Conservation (phyloP, 768 basidiomycete species). For the Mycena olivaceomarginata region DNA sequence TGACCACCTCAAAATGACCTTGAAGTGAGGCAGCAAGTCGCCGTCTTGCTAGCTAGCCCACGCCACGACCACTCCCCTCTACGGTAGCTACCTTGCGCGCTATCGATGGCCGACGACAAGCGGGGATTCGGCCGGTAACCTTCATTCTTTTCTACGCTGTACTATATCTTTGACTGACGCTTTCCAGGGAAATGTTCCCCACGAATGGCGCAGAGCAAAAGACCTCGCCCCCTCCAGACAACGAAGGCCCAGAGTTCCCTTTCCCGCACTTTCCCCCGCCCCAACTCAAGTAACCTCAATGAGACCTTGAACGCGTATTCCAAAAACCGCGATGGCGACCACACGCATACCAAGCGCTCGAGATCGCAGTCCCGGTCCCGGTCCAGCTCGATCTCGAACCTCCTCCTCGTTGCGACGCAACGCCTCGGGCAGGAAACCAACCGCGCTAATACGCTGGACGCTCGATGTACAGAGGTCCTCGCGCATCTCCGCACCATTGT, state of each 20-base stretch:
- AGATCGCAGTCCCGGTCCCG: conserved; percentile 36
- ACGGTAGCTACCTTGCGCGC: not conserved
- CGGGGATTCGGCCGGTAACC: not conserved
- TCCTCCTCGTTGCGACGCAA: conserved; percentile 40
- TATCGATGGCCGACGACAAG: conserved; percentile 30
- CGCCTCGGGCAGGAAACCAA: conserved; percentile 56
- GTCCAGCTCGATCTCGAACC: conserved; percentile 36
- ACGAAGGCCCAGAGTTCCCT: conserved; percentile 15
- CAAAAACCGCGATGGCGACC: conserved; percentile 25
- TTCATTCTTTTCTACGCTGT: not conserved
- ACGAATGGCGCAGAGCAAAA: not conserved
- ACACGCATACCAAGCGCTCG: conserved; percentile 22
- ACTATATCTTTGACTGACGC: not conserved
- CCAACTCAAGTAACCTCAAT: conserved; percentile 22
- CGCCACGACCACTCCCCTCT: conserved; percentile 15
- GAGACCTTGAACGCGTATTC: conserved; percentile 22
- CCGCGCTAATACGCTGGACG: conserved; percentile 62
- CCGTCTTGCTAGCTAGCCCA: conserved; percentile 19
- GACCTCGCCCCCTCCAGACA: not conserved
- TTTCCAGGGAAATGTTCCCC: not conserved
- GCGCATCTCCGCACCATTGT: conserved; percentile 55
- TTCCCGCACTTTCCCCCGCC: conserved; percentile 16
- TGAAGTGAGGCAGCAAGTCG: conserved; percentile 20
- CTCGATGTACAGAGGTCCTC: conserved; percentile 55
- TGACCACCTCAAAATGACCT: conserved; percentile 36